These are phyloP conservation scores for Cucurbita ficifolia DNA, from an alignment of 306 rosid genomes.

Conservation along the genomic window DNA sequence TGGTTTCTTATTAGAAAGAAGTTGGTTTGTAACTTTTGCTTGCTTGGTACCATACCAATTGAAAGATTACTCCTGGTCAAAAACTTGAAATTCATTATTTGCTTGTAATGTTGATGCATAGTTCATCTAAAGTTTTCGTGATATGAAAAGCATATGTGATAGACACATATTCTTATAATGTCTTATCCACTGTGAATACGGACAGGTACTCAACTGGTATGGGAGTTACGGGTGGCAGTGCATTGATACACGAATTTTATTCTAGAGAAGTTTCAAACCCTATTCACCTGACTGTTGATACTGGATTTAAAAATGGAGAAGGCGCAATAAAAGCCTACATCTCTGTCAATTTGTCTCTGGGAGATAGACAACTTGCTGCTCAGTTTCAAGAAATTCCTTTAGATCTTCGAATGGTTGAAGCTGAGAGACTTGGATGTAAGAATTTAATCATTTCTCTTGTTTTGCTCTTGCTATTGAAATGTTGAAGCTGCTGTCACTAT, in stretches of 20 bases:
- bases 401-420: conserved; percentile 89
- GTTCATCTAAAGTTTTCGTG: background rate
- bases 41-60: background rate
- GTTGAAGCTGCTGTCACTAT: background rate
- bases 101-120: background rate
- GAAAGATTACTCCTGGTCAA: background rate
- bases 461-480: background rate
- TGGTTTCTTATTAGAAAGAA: background rate
- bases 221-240: conserved; percentile 83
- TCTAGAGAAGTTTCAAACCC: conserved; percentile 80
- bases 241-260: conserved; percentile 81
- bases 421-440: conserved; percentile 85
- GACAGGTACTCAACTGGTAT: conserved; percentile 87
- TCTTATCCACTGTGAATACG: background rate
- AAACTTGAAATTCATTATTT: background rate
- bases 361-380: conserved; percentile 82
- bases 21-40: background rate
- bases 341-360: conserved; percentile 63
- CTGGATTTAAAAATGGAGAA: conserved; percentile 61
- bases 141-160: background rate
- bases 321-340: conserved; percentile 62
- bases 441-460: background rate
- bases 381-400: conserved; percentile 93
- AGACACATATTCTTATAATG: background rate
- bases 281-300: conserved; percentile 84